A percentile compares a stretch with the other conserved stretches of the same genome.
phyloP scores from a whole-genome alignment of 2,329 filamentous ascomycete species.

The Xylariaceae sp. region DNA sequence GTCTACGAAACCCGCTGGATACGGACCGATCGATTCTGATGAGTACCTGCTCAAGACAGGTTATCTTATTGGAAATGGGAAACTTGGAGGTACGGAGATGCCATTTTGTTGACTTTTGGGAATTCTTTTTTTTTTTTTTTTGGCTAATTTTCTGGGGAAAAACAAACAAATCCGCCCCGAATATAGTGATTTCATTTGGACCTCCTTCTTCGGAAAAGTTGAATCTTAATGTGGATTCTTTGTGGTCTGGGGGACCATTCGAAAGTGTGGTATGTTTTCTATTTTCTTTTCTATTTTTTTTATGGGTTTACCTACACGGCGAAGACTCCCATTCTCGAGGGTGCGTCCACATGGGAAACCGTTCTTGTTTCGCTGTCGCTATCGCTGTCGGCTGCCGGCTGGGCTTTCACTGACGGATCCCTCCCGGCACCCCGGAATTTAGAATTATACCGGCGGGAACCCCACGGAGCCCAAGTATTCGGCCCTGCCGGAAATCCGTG shows the following conservation, averaged over 20 bases:
- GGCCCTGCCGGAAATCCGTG: slow-evolving; percentile 38
- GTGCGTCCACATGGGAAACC: no score
- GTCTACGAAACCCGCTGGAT: slow-evolving; percentile 19
- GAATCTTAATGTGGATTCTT: slow-evolving; percentile 42
- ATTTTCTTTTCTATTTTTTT: no score
- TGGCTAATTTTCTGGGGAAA: not conserved
- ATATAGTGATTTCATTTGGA: slow-evolving; percentile 38
- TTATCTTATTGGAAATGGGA: slow-evolving; percentile 46
- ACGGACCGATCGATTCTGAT: slow-evolving; percentile 16
- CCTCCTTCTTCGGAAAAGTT: slow-evolving; percentile 38
- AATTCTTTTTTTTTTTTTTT: not conserved
- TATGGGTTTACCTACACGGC: no score
- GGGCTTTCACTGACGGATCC: no score
- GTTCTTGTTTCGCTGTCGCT: no score
- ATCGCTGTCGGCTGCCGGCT: no score
- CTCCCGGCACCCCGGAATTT: no score
- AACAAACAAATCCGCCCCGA: no score
- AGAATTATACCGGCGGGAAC: slow-evolving; percentile 42
- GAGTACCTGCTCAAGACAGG: slow-evolving; percentile 32
- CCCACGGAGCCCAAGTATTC: slow-evolving; percentile 32
- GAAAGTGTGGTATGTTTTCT: slow-evolving; percentile 32
- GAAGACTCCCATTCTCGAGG: no score
- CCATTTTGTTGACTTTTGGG: not conserved
- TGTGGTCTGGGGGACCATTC: slow-evolving; percentile 49
- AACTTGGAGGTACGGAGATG: slow-evolving; percentile 34